These are phyloP conservation scores for Talaromyces liani DNA, from an alignment of 495 filamentous ascomycete genomes.

Conservation along the genomic window DNA sequence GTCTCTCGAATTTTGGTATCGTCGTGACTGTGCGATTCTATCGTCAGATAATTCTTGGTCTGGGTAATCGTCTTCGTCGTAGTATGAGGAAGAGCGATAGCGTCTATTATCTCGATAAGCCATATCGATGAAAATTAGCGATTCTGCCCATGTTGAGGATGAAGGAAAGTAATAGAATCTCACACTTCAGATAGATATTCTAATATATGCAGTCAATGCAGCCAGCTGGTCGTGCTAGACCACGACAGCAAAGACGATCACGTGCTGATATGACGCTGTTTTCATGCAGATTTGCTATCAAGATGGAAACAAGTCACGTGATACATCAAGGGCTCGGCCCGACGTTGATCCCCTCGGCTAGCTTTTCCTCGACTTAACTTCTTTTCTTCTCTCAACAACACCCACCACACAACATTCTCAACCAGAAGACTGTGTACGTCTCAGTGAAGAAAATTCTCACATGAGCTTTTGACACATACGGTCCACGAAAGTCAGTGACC, in stretches of 20 bases:
- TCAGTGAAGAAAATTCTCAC: slow-evolving; percentile 8
- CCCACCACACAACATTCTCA: neutral
- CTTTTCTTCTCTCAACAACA: slow-evolving; percentile 2
- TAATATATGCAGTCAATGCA: neutral
- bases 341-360: slow-evolving; percentile 9
- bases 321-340: neutral
- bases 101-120: slow-evolving; percentile 1
- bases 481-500: slow-evolving; percentile 16
- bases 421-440: slow-evolving; percentile 5
- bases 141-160: neutral
- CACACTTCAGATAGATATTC: neutral
- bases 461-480: slow-evolving; percentile 13
- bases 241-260: slow-evolving; percentile 1
- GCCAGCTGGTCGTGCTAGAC: neutral
- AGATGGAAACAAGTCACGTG: neutral
- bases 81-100: neutral
- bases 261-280: slow-evolving; percentile 4
- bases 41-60: slow-evolving; percentile 3
- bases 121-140: slow-evolving; percentile 1
- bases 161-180: neutral
- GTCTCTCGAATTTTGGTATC: neutral
- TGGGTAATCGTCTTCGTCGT: slow-evolving; percentile 3
- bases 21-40: neutral
- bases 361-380: neutral
- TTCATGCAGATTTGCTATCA: neutral